Conservation (phyloP, 345 rosid genomes). For the Zanthoxylum bungeanum region DNA sequence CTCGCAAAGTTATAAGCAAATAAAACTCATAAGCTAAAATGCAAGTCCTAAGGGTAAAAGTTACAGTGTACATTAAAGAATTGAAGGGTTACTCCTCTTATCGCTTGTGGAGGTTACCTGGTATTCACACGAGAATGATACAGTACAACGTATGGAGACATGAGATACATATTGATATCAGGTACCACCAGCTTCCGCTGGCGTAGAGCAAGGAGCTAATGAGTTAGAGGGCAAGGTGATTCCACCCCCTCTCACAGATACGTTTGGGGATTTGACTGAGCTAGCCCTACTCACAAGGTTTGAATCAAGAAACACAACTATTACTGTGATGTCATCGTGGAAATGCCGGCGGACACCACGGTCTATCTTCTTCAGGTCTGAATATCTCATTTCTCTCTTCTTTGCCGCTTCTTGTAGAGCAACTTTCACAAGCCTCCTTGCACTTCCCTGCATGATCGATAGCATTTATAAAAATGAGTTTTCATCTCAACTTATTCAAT, state of each 20-base stretch:
- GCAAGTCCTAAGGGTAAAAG: slow-evolving; percentile 33
- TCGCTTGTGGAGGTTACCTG: slow-evolving; percentile 32
- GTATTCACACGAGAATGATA: slow-evolving; percentile 42
- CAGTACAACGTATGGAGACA: slow-evolving; percentile 25
- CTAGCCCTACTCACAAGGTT: slow-evolving; percentile 50
- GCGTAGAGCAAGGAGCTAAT: slow-evolving; percentile 56
- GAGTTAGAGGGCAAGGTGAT: slow-evolving; percentile 50
- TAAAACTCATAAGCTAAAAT: slow-evolving; percentile 35
- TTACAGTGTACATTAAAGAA: slow-evolving; percentile 59
- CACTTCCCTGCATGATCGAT: slow-evolving; percentile 62
- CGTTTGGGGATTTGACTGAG: slow-evolving; percentile 33
- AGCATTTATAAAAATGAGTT: not conserved
- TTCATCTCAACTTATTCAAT: not conserved
- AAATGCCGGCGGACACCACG: slow-evolving; percentile 89
- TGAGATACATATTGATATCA: slow-evolving; percentile 19
- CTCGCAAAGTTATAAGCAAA: slow-evolving; percentile 8
- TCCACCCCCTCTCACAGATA: slow-evolving; percentile 76
- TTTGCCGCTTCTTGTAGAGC: slow-evolving; percentile 89
- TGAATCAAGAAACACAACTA: slow-evolving; percentile 80
- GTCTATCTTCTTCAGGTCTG: slow-evolving; percentile 93
- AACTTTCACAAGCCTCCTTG: slow-evolving; percentile 73
- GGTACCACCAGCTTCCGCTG: slow-evolving; percentile 39
- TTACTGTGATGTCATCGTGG: slow-evolving; percentile 92
- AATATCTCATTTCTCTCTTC: slow-evolving; percentile 94
- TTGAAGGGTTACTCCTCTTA: slow-evolving; percentile 34